phyloP scores from a whole-genome alignment of 2,329 filamentous ascomycete species.

The Monascus ruber region DNA sequence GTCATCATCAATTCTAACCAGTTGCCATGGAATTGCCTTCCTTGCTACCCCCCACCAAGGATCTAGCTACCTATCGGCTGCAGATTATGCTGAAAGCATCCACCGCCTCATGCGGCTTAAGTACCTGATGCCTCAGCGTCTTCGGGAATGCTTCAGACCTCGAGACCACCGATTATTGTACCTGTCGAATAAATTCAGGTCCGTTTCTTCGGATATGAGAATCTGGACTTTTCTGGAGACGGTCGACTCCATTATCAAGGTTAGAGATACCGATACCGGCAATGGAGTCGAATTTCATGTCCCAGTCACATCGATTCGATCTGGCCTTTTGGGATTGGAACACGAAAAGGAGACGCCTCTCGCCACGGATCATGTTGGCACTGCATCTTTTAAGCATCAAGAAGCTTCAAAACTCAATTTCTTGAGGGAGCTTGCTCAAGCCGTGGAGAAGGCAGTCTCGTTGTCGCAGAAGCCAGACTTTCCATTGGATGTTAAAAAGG shows the following conservation, averaged over 20 bases:
- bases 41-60: constrained; percentile 52
- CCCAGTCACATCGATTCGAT: constrained; percentile 43
- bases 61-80: constrained; percentile 51
- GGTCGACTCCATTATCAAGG: constrained; percentile 46
- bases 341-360: constrained; percentile 22
- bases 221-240: constrained; percentile 56
- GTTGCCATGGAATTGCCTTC: constrained; percentile 53
- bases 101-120: constrained; percentile 42
- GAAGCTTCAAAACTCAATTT: constrained; percentile 16
- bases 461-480: constrained; percentile 28
- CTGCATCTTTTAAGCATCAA: constrained; percentile 19
- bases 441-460: constrained; percentile 11
- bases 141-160: constrained; percentile 42
- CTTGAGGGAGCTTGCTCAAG: constrained; percentile 12
- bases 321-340: constrained; percentile 20
- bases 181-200: constrained; percentile 44
- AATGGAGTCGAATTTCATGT: constrained; percentile 47
- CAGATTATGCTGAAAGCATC: constrained; percentile 45
- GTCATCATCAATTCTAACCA: constrained; percentile 35
- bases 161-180: constrained; percentile 39
- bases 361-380: constrained; percentile 20
- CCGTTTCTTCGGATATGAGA: constrained; percentile 46
- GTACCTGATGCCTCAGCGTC: constrained; percentile 38
- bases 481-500: constrained; percentile 39
- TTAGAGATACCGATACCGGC: constrained; percentile 21